A percentile compares a stretch with the other conserved stretches of the same genome.
Evolutionary conservation across 306 rosid genomes (phyloP).

Genomic region (Prinsepia uniflora): DNA sequence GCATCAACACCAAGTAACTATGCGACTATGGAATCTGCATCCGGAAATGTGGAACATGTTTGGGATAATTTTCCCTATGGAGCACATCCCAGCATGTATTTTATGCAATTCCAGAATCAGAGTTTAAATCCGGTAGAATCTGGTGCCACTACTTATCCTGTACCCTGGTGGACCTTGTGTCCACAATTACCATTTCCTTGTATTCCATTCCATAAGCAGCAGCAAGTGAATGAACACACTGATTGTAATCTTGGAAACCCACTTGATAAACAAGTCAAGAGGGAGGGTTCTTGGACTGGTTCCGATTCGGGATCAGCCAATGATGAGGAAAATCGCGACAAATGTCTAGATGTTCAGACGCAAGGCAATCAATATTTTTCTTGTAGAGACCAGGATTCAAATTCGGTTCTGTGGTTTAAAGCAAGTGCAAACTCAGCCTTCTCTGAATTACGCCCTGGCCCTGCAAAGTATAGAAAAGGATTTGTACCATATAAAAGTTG

Average conservation of each 20-base stretch:
- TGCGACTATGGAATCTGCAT: slow-evolving; percentile 11
- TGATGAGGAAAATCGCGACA: slow-evolving; percentile 37
- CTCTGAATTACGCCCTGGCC: slow-evolving; percentile 31
- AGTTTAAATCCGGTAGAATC: slow-evolving; percentile 26
- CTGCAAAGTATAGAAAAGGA: slow-evolving; percentile 40
- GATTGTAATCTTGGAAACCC: slow-evolving; percentile 27
- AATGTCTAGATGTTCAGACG: slow-evolving; percentile 21
- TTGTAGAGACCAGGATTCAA: slow-evolving; percentile 9
- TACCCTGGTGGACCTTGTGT: slow-evolving; percentile 36
- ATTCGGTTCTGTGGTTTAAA: slow-evolving; percentile 16
- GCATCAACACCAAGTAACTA: slow-evolving; percentile 4
- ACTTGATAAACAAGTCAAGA: slow-evolving; percentile 27
- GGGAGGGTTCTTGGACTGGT: slow-evolving; percentile 47
- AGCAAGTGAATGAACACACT: slow-evolving; percentile 13
- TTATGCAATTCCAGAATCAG: slow-evolving; percentile 30
- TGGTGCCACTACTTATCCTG: slow-evolving; percentile 29
- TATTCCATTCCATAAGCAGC: slow-evolving; percentile 26
- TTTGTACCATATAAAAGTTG: slow-evolving; percentile 78
- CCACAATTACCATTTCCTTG: slow-evolving; percentile 26
- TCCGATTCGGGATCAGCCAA: slow-evolving; percentile 41
- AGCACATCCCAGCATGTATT: slow-evolving; percentile 17
- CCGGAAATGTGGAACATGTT: slow-evolving; percentile 7
- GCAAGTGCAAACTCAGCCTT: slow-evolving; percentile 31
- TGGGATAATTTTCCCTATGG: slow-evolving; percentile 22
- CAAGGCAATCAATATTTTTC: slow-evolving; percentile 11